Conservation (phyloP, 2,329 filamentous ascomycete species). For the Penicillium sp. region DNA sequence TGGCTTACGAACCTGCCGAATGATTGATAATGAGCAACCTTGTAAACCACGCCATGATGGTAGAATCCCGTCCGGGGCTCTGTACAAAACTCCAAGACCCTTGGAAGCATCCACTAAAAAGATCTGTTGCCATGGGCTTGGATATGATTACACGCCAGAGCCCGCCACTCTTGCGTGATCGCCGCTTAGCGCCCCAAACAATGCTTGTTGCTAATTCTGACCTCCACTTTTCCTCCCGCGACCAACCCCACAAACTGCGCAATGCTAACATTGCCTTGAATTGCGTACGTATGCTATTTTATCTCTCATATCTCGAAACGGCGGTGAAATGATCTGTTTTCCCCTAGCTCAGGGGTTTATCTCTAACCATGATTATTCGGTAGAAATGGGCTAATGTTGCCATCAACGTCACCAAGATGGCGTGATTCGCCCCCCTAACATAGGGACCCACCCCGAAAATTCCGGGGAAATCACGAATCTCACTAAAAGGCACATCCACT, state of each 20-base stretch:
- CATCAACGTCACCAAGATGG: conserved; percentile 25
- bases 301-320: not conserved
- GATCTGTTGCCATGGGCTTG: not conserved
- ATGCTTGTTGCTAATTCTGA: conserved; percentile 16
- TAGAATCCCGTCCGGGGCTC: not conserved
- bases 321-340: conserved; percentile 13
- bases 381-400: conserved; percentile 19
- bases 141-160: conserved; percentile 12
- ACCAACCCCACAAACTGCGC: conserved; percentile 1
- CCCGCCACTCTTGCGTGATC: conserved; percentile 31
- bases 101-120: not conserved
- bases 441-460: not conserved
- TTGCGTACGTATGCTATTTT: not conserved
- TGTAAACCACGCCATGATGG: not conserved
- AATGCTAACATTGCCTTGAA: not conserved
- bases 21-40: not conserved
- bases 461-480: conserved; percentile 6
- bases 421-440: conserved; percentile 19
- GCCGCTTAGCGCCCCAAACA: conserved; percentile 19
- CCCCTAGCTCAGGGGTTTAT: not conserved
- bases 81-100: not conserved
- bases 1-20: not conserved
- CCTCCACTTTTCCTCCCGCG: conserved; percentile 14
- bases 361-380: conserved; percentile 1
- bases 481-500: not conserved